Base-by-base conservation (phyloP, 495 filamentous ascomycete genomes). In the Hypoxylon crocopeplum region DNA sequence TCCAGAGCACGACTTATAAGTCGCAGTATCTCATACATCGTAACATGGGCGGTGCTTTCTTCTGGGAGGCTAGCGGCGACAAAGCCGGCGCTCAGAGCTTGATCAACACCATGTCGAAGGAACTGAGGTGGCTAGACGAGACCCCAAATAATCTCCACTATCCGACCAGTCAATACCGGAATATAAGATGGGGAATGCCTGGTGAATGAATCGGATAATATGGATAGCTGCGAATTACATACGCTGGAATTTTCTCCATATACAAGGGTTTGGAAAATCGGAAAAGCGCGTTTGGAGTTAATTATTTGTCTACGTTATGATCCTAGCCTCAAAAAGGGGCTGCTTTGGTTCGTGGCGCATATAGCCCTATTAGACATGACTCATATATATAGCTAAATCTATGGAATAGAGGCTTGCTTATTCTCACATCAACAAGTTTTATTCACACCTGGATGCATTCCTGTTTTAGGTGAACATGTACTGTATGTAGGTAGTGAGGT, bases 51-150 rank as follows among this genome's bases (percentile, higher is more conserved):
- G 91, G 93, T 10, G 86, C 82, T 0, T 93, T 97, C 84, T 97
- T 90, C 82, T 97, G 93, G 92, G 92, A 97, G 74, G 85, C 83
- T 19, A 89, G 84, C 68, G 86, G 83, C 19, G 93, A 97, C 68
- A 87, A 82, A 68, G 64, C 39, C 0, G 84, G 79, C 1, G 74
- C 76, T 3, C 79, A 77, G 30, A 88, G 88, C 67, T 67, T 93
- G 72, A 83, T 93, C 36, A 77, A 76, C 17, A 84, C 79, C 7
- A 75, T 88, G 51, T 82, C 86, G 12, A 77, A 79, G 40, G 78
- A 81, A 22, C 59, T 77, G 37, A 68, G 66, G 5, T 70, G 64
- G 15, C 67, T 91, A 62, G 89, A 92, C 37, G 72, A 73, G 50
- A 78, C 73, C n/a, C 52, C 66, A 24, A 93, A 93, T 61, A 78